A percentile compares a stretch with the other conserved stretches of the same genome.
These are phyloP conservation scores for Colletotrichum sansevieriae DNA, from an alignment of 2,329 filamentous ascomycete genomes.

Conservation along the genomic window DNA sequence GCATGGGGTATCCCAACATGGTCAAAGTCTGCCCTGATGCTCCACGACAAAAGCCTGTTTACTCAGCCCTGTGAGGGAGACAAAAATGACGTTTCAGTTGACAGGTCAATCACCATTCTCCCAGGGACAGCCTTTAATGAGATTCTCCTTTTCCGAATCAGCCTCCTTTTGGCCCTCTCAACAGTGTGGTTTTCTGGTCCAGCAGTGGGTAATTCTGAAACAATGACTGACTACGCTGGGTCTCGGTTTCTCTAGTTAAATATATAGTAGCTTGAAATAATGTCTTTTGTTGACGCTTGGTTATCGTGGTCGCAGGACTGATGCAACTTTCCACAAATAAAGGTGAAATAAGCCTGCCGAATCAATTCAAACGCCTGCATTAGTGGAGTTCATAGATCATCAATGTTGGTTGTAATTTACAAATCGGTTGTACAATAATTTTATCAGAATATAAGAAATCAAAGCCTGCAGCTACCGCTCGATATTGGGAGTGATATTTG, in stretches of 20 bases:
- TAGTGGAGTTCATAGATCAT: too few relatives aligned
- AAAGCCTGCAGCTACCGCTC: too few relatives aligned
- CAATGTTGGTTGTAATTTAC: too few relatives aligned
- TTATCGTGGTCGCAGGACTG: background rate
- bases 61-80: background rate
- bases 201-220: background rate
- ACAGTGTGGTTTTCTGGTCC: background rate
- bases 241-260: background rate
- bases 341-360: too few relatives aligned
- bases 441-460: too few relatives aligned
- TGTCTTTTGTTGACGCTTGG: too few relatives aligned
- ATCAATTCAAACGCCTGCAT: too few relatives aligned
- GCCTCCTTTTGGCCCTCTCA: background rate
- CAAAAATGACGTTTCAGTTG: background rate
- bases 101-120: background rate
- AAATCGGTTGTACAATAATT: too few relatives aligned
- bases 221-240: background rate
- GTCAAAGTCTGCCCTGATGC: background rate
- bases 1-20: too few relatives aligned
- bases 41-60: background rate
- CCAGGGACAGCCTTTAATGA: background rate
- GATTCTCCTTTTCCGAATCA: background rate
- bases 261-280: too few relatives aligned
- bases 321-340: background rate
- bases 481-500: too few relatives aligned